Evolutionary conservation across 1,284 basidiomycete species (phyloP).

Genomic region (Pterulicium gracile): DNA sequence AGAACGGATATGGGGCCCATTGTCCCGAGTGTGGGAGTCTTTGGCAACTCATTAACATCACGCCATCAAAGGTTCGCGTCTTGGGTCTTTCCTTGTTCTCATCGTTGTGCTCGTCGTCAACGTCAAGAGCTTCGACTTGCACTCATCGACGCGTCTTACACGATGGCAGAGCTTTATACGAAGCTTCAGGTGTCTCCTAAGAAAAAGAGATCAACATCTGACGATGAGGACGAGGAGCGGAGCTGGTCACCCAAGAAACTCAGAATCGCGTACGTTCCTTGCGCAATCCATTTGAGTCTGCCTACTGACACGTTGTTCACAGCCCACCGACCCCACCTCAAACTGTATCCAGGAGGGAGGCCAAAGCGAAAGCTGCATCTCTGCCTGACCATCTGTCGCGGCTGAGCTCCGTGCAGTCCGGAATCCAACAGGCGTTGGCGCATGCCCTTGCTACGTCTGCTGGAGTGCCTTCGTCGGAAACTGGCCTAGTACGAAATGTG

Average conservation of each 20-base stretch:
- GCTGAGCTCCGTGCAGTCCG: conserved; percentile 49
- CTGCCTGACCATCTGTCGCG: conserved; percentile 52
- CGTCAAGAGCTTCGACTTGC: too few relatives aligned
- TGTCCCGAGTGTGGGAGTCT: too few relatives aligned
- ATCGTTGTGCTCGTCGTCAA: too few relatives aligned
- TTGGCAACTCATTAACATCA: too few relatives aligned
- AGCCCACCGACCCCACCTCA: conserved; percentile 50
- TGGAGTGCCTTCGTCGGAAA: conserved; percentile 64
- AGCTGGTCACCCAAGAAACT: conserved; percentile 58
- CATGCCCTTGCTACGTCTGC: conserved; percentile 74
- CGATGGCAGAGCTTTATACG: conserved; percentile 55
- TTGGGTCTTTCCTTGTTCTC: too few relatives aligned
- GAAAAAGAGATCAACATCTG: conserved; percentile 49
- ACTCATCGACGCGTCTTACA: too few relatives aligned
- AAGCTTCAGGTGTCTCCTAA: conserved; percentile 49
- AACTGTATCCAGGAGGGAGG: conserved; percentile 26
- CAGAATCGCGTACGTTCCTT: conserved; percentile 36
- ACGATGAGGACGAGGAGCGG: conserved; percentile 39
- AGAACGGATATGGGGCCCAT: too few relatives aligned
- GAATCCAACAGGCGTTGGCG: conserved; percentile 67
- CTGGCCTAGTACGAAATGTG: conserved; percentile 65
- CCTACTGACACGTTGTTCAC: background rate
- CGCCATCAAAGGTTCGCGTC: too few relatives aligned
- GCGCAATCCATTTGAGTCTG: background rate
- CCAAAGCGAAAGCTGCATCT: conserved; percentile 15